These are phyloP conservation scores for Diaporthe sp. DNA, from an alignment of 2,329 filamentous ascomycete species.

Conservation along the genomic window DNA sequence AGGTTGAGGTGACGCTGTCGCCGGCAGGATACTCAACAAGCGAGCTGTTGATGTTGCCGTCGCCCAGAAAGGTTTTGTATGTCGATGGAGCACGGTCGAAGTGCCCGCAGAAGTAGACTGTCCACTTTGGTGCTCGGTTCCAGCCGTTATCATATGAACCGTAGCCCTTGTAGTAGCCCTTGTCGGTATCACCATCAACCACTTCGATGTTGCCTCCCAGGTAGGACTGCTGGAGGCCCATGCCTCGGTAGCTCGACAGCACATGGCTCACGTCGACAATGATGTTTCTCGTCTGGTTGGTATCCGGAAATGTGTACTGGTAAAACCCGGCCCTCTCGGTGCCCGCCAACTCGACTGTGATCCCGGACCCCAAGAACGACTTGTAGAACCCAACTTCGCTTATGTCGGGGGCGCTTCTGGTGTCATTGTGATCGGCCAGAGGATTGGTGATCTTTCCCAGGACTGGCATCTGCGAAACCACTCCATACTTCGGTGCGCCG, in stretches of 20 bases:
- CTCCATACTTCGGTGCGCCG: slow-evolving; percentile 78
- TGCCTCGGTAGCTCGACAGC: slow-evolving; percentile 72
- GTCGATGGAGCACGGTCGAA: slow-evolving; percentile 63
- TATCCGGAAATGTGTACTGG: slow-evolving; percentile 69
- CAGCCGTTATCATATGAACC: slow-evolving; percentile 77
- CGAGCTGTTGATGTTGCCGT: slow-evolving; percentile 48
- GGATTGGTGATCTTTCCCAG: slow-evolving; percentile 66
- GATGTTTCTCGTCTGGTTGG: slow-evolving; percentile 57
- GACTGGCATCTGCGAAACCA: slow-evolving; percentile 72
- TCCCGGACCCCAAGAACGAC: slow-evolving; percentile 67
- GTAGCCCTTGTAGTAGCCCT: slow-evolving; percentile 69
- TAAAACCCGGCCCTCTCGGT: slow-evolving; percentile 71
- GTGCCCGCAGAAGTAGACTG: slow-evolving; percentile 73
- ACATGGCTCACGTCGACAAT: slow-evolving; percentile 77
- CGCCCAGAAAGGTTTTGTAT: slow-evolving; percentile 61
- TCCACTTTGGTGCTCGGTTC: slow-evolving; percentile 75
- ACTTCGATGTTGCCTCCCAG: slow-evolving; percentile 71
- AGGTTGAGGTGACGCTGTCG: slow-evolving; percentile 52
- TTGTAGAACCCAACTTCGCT: slow-evolving; percentile 74
- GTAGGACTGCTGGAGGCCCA: slow-evolving; percentile 74
- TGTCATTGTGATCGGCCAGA: slow-evolving; percentile 68
- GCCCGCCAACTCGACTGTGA: slow-evolving; percentile 70
- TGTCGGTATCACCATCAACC: slow-evolving; percentile 65
- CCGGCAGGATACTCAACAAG: slow-evolving; percentile 52
- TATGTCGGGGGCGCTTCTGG: slow-evolving; percentile 63